Percentiles rank a stretch among this genome's conserved stretches.
Conservation (phyloP, 2,329 filamentous ascomycete species). For the Ceratocystis colombiana region DNA sequence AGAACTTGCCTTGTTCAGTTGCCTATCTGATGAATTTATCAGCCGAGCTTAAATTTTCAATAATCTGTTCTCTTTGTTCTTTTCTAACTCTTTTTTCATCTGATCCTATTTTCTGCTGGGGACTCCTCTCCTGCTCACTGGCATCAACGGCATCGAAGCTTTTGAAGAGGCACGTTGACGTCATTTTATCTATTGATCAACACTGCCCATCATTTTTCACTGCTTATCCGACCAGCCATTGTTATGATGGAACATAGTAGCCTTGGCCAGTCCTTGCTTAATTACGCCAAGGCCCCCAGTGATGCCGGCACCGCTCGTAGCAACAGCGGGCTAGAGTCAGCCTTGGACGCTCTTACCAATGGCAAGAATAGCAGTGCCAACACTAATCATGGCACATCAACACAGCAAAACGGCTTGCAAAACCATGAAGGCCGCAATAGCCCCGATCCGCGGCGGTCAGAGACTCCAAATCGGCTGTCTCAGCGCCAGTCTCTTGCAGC, state of each 20-base stretch:
- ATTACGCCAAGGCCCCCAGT: conserved; percentile 22
- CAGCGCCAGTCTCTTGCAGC: conserved; percentile 21
- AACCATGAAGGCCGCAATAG: conserved; percentile 13
- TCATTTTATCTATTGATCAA: conserved; percentile 1
- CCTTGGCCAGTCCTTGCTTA: conserved; percentile 21
- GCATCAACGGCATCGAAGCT: neutral
- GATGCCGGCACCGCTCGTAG: conserved; percentile 18
- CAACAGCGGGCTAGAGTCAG: conserved; percentile 20
- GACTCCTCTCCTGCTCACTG: neutral
- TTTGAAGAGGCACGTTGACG: neutral
- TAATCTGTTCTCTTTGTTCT: neutral
- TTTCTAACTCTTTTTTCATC: neutral
- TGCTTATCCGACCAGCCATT: neutral
- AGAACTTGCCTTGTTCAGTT: conserved; percentile 2
- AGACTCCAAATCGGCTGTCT: conserved; percentile 19
- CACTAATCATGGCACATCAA: neutral
- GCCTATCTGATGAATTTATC: neutral
- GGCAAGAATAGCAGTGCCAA: neutral
- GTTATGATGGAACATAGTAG: conserved; percentile 18
- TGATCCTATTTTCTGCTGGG: neutral
- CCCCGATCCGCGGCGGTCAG: conserved; percentile 19
- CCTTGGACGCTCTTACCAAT: conserved; percentile 20
- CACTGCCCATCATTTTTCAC: neutral
- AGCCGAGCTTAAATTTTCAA: neutral
- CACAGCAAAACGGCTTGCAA: conserved; percentile 9